Evolutionary conservation across 139 green algal genomes (phyloP), one percentile per base, ranked within the genome.

Genomic region (Chlorella sp.): DNA sequence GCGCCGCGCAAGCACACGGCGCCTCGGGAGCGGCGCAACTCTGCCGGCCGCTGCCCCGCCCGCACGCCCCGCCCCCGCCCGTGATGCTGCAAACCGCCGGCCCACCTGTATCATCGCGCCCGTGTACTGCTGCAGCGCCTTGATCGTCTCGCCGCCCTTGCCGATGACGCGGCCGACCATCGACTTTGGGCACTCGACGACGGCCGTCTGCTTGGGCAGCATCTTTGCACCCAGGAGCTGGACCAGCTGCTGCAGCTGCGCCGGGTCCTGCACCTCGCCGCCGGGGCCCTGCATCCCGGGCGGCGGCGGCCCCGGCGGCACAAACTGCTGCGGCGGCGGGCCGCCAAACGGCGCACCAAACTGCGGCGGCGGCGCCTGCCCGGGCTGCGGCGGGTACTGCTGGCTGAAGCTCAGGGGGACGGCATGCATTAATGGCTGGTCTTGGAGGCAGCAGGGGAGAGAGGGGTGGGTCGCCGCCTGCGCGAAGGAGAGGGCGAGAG

Each of bases 61-160:
- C n/a, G n/a, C n/a, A n/a, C n/a, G n/a, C n/a, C n/a, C n/a, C n/a
- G n/a, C n/a, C n/a, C n/a, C n/a, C n/a, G n/a, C n/a, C n/a, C n/a
- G n/a, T n/a, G n/a, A n/a, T n/a, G n/a, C 33, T 27, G 46, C 46
- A 14, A 27, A 8, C 36, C 61, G 23, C 9, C 38, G 35, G 35
- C 63, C 14, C 61, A 92, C 93, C 82, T 97, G 93, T 67, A 98
- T 94, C 79, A 87, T 90, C 19, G 85, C 87, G 29, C 82, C 87
- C 46, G 86, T 97, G 46, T 91, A 85, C 60, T 87, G 86, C 86
- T 98, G 94, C 82, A 98, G 86, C 21, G 80, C 77, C 86, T 97
- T 97, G 90, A 98, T 97, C 5, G 92, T 98, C 72, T 98, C 94
- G 8, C 95, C 95, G 51, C 92, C 89, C 80, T 95, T 95, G 67